Base-by-base conservation (phyloP, 2,329 filamentous ascomycete species). In the Dothidotthia symphoricarpi region DNA sequence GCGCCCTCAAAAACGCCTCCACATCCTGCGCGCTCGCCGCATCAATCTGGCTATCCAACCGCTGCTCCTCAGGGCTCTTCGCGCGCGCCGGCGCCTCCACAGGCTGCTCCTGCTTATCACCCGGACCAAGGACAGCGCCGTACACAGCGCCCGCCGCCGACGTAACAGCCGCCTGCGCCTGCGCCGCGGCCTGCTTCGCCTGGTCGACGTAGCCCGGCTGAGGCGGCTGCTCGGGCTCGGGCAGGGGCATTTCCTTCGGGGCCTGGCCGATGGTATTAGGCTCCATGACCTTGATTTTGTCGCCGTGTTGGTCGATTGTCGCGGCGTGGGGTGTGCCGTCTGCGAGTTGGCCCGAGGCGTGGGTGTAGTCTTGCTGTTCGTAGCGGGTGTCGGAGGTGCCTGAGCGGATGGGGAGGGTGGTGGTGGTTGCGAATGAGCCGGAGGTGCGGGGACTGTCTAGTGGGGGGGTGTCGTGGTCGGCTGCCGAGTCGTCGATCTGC, bases 181-280 rank as follows among this genome's bases (percentile, higher is more conserved):
- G 39, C 2, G 48, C 44, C 24, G 66, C 70, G 2, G 57, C 59
- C 3, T 57, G 45, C 52, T 74, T 70, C 14, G 71, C 73, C 47
- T 73, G 69, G 16, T 69, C 69, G 13, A 74, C 40, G 31, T 68
- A 63, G 2, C 63, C 56, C 15, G 63, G 59, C n/a, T 59, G 58
- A 6, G 57, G 41, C 2, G 53, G 50, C 25, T 69, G 58, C 33
- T 63, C 55, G 8, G 57, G 55, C 34, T 58, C 55, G 3, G 54
- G 53, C 24, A 69, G 51, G 1, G 68, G 61, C 24, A 69, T 66
- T 32, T 74, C 70, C 51, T 75, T 75, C 7, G 70, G 68, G 32
- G 71, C 72, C 49, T 75, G 73, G 3, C 72, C 71, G 16, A 75
- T 64, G 9, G 72, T 75, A 34, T 55, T 54, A 11, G 73, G 69